Evolutionary conservation across 1,284 basidiomycete species (phyloP), one percentile per base, ranked within the genome.

Genomic region (Cryptococcus sp.): DNA sequence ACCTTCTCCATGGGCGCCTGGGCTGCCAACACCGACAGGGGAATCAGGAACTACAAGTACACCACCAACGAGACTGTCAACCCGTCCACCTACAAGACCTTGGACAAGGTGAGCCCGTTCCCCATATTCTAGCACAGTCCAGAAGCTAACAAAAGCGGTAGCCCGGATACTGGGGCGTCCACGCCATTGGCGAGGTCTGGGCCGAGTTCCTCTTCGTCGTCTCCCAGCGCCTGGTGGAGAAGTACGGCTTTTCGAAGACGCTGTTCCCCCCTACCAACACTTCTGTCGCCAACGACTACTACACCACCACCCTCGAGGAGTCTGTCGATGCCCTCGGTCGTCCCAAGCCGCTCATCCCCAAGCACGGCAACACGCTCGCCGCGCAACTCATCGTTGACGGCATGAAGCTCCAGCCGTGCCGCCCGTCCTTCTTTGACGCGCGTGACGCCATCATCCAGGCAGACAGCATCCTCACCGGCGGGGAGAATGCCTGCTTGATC

Each of bases 181-280:
- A 93, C 74, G 88, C 89, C 40, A 88, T 93, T 60, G 91, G 92
- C 57, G 92, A 94, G 78, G 93, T 97, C 57, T 97, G 93, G 93
- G 93, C 93, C 18, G 82, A 96, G 80, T 87, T 96, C 58, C 86
- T 97, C 57, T 96, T 90, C 85, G 84, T 91, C 64, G 81, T 92
- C 52, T 82, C 83, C 24, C 84, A 92, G 73, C 79, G 82, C 39
- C 78, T 95, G 43, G 87, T 94, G 67, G 79, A 80, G 74, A 87
- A 88, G 77, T 85, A 94, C 73, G 91, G 90, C 0, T 94, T 85
- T 82, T 82, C 83, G 35, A 81, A 85, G 21, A 82, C 81, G 2
- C 82, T 95, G 50, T 92, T 88, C 85, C 92, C 92, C 43, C 91
- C 92, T 16, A 75, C 69, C 37, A 65, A 76, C 64, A 62, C 75